Evolutionary conservation across 1,139 yeast species (phyloP), one percentile per base, ranked within the genome.

Genomic region (Kodamaea plutei): DNA sequence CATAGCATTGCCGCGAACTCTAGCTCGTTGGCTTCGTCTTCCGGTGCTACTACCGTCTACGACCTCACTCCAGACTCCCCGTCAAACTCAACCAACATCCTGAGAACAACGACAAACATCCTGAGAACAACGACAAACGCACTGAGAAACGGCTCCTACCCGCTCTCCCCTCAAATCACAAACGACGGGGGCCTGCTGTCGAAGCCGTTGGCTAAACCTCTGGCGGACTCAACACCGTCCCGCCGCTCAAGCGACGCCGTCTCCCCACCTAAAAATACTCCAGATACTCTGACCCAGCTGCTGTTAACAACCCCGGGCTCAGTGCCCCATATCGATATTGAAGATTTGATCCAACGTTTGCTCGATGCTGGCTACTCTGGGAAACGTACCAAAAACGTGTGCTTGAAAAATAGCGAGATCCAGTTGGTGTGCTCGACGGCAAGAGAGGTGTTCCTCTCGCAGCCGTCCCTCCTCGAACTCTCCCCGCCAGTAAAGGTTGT

Each of bases 401-500:
- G 96, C 56, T 63, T 91, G 36, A 91, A 91, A 50, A 85, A 82
- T 54, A 69, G 81, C 8, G 98, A 91, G 53, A 89, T 91, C 43
- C 84, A 87, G 29, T 69, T 79, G 43, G 80, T 91, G 30, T 91
- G 98, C 58, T 74, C 85, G 15, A 76, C 78, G 24, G 94, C 96
- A 2, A 69, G 96, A 37, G 96, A 91, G 50, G 80, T 91, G 14
- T 84, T 91, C 45, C 61, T 91, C 38, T 73, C 84, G 22, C 97
- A 91, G 54, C 98, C 98, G 4, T 73, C 95, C 5, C 61, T 91
- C 35, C 64, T 91, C 33, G 97, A 91, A 54, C 66, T 91, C 39
- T 78, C 88, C 11, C 95, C 97, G 0, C 97, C 98, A 0, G 98
- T 91, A 11, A 91, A 91, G 58, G 89, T 91, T 23, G 97, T 89